Conservation (phyloP, 495 filamentous ascomycete species). For the Neurospora terricola region DNA sequence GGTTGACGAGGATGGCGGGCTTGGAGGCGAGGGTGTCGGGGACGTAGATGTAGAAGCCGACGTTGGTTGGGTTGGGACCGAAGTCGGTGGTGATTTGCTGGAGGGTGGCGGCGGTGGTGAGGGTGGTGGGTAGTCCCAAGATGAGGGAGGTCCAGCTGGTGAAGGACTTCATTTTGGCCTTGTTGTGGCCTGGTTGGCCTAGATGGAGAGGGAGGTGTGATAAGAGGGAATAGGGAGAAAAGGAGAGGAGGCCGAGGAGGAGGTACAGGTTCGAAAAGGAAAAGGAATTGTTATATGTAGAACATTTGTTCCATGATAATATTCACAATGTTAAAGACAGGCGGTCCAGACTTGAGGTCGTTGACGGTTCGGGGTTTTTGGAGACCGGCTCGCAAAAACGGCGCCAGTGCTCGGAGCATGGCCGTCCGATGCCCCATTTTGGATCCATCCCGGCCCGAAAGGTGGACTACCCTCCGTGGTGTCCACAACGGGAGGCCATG, state of each 20-base stretch:
- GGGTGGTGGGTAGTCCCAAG: not conserved
- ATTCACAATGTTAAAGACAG: not conserved
- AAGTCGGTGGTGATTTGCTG: conserved; percentile 26
- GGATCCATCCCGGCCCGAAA: not conserved
- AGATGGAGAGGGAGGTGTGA: not conserved
- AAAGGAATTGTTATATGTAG: not conserved
- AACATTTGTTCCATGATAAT: not conserved
- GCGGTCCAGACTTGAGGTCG: not conserved
- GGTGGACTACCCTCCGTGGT: not conserved
- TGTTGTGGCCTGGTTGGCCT: not conserved
- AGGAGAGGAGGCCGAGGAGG: not conserved
- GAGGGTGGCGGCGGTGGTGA: conserved; percentile 16
- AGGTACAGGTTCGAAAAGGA: not conserved
- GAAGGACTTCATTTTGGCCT: not conserved
- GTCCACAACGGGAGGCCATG: not conserved
- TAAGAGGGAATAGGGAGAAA: not conserved
- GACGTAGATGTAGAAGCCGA: conserved; percentile 46
- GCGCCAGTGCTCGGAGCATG: conserved; percentile 4
- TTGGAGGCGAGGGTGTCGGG: conserved; percentile 32
- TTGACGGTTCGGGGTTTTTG: not conserved
- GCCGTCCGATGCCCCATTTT: not conserved
- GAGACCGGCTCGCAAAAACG: conserved; percentile 1
- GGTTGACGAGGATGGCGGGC: conserved; percentile 47
- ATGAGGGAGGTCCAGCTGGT: not conserved
- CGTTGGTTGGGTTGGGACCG: conserved; percentile 41